Conservation (phyloP, 2,329 filamentous ascomycete genomes). For the Pestalotiopsis sp. region DNA sequence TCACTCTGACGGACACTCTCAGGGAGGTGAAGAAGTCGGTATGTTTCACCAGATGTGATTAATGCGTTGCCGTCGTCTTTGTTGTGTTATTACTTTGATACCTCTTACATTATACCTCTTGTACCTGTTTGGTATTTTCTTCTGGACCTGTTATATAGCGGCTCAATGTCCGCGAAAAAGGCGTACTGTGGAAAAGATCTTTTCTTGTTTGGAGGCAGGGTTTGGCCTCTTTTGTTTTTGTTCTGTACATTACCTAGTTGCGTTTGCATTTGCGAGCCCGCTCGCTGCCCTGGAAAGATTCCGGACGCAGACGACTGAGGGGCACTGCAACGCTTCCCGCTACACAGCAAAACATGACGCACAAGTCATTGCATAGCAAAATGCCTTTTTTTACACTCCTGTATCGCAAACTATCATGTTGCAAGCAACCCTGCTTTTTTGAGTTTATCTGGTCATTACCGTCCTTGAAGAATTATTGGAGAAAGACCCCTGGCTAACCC, state of each 20-base stretch:
- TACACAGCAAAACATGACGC: constrained; percentile 39
- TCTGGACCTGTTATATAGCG: constrained; percentile 38
- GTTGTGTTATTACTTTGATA: constrained; percentile 38
- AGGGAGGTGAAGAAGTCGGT: constrained; percentile 86
- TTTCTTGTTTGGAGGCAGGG: constrained; percentile 11
- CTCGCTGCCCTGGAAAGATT: constrained; percentile 27
- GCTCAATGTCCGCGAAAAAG: constrained; percentile 31
- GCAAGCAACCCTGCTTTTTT: constrained; percentile 16
- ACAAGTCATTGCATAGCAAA: constrained; percentile 34
- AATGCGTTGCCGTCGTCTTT: constrained; percentile 35
- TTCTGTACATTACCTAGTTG: constrained; percentile 59
- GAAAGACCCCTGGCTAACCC: constrained; percentile 27
- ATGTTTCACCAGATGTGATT: constrained; percentile 96
- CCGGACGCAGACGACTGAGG: constrained; percentile 28
- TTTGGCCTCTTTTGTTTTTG: constrained; percentile 43
- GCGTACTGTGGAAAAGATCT: constrained; percentile 36
- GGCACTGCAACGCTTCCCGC: constrained; percentile 36
- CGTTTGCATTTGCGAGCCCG: constrained; percentile 38
- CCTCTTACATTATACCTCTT: constrained; percentile 35
- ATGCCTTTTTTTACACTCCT: constrained; percentile 17
- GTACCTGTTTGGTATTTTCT: constrained; percentile 31
- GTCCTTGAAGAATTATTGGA: background rate
- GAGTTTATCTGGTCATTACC: background rate
- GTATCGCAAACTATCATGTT: constrained; percentile 29
- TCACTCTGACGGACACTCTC: constrained; percentile 67